Percentiles rank a stretch among this genome's conserved stretches.
Evolutionary conservation across 805 yeast genomes (phyloP).

Genomic region (Danielozyma ontarioensis): DNA sequence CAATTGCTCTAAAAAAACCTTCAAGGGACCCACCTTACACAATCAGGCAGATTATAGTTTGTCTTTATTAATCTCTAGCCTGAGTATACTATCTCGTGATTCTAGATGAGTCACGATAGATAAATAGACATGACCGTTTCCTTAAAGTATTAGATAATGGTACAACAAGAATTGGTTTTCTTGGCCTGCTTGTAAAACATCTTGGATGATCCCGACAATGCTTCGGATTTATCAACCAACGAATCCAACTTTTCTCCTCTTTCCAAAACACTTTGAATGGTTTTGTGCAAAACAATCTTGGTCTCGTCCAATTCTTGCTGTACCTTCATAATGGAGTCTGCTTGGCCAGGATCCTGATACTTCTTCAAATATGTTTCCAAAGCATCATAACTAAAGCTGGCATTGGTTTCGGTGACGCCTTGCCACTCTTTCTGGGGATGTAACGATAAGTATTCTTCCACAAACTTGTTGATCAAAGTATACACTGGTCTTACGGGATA

Average conservation of each 20-base stretch:
- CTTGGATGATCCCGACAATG: conserved; percentile 78
- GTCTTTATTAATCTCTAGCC: too few species aligned
- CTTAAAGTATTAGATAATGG: conserved; percentile 19
- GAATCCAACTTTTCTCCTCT: conserved; percentile 96
- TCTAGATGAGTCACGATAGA: too few species aligned
- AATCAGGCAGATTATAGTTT: too few species aligned
- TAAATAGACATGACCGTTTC: too few species aligned
- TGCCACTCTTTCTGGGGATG: conserved; percentile 75
- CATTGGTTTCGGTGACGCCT: conserved; percentile 38
- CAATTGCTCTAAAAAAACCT: too few species aligned
- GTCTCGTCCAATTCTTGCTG: conserved; percentile 98
- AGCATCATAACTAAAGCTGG: conserved; percentile 49
- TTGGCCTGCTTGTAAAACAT: conserved; percentile 97
- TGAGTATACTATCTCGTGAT: too few species aligned
- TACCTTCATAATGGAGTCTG: conserved; percentile 94
- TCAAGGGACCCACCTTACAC: too few species aligned
- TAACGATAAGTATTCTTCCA: conserved; percentile 83
- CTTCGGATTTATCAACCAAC: conserved; percentile 92
- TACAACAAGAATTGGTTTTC: conserved; percentile 45
- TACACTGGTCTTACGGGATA: conserved; percentile 97
- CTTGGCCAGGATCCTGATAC: conserved; percentile 96
- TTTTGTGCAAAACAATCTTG: conserved; percentile 90
- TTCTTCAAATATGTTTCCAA: conserved; percentile 68
- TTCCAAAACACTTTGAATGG: conserved; percentile 88
- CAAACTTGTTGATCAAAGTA: conserved; percentile 80